Percentiles rank a stretch among this genome's conserved stretches.
Conservation (phyloP, 208 protist species). For the Trypanosoma theileri region DNA sequence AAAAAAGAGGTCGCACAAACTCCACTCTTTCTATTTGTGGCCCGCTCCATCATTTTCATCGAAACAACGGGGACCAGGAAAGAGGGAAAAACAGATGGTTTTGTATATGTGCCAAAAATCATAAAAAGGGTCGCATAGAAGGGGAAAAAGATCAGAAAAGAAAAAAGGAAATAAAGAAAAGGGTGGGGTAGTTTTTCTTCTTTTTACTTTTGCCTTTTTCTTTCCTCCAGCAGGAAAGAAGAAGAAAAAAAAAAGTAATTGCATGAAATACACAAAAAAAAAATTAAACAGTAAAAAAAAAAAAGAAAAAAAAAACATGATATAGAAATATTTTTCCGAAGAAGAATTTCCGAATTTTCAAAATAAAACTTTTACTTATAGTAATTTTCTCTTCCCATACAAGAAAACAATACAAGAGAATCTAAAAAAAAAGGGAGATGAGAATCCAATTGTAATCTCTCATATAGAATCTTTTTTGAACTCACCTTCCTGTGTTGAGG, state of each 20-base stretch:
- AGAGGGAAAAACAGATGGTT: background rate
- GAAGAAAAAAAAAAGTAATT: constrained; percentile 12
- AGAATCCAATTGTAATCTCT: too few relatives aligned
- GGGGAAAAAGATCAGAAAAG: background rate
- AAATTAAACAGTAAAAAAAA: constrained; percentile 1
- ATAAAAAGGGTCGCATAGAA: background rate
- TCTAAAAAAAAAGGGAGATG: background rate
- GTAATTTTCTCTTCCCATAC: background rate
- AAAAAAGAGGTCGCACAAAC: too few relatives aligned
- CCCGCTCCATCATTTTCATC: too few relatives aligned
- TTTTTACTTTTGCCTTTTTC: background rate
- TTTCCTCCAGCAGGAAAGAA: background rate
- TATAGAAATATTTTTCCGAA: background rate
- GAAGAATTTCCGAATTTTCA: background rate
- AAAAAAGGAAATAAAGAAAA: constrained; percentile 20
- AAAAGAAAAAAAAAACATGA: background rate
- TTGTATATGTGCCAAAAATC: too few relatives aligned
- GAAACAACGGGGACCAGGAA: background rate
- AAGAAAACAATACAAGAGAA: background rate
- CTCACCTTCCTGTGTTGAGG: too few relatives aligned
- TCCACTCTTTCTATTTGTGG: too few relatives aligned
- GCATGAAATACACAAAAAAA: background rate
- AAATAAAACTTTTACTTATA: background rate
- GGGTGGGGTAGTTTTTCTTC: background rate
- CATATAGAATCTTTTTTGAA: too few relatives aligned